Base-by-base conservation (phyloP, 2,329 filamentous ascomycete species). In the Botrytis sinoallii region DNA sequence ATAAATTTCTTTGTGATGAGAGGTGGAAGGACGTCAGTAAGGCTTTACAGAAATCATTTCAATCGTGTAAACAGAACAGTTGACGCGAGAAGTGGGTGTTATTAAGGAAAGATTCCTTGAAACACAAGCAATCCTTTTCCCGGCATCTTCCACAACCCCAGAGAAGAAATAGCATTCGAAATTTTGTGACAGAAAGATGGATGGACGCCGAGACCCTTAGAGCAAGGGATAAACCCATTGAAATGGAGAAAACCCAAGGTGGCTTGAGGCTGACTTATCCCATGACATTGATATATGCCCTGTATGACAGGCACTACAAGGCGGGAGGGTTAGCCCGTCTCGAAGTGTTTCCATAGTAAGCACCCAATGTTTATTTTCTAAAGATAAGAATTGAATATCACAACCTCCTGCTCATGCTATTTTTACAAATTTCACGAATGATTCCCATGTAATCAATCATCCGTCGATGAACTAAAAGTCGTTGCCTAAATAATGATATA, bases 401-500 rank as follows among this genome's bases (percentile, higher is more conserved):
- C 29, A 64, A 29, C 25, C 25, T 35, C 14, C 52, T 14, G 46
- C 65, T 29, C 14, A n/a, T 55, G n/a, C 65, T 68, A 57, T 57
- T 42, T 68, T 57, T 25, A 57, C 10, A 20, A 42, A 42, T 29
- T 42, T 12, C n/a, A 25, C 9, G 55, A 32, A 57, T 68, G 18
- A 25, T 29, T 68, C 14, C 65, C 25, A 9, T n/a, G 22, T 4
- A 18, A 44, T 38, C 9, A 68, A 68, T 44, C 48, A 29, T 40
- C 12, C 20, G n/a, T n/a, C n/a, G 32, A 40, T 29, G 32, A 60
- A 40, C 25, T 35, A 32, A 69, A 68, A 8, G 20, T 69, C 55
- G 71, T 46, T 73, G 71, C 64, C 71, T 69, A 61, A 52, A 60
- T 52, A 52, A 72, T 69, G 25, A 42, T 29, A 67, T 32, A 9